Conservation (phyloP, 2,329 filamentous ascomycete species). For the Alternaria atra region DNA sequence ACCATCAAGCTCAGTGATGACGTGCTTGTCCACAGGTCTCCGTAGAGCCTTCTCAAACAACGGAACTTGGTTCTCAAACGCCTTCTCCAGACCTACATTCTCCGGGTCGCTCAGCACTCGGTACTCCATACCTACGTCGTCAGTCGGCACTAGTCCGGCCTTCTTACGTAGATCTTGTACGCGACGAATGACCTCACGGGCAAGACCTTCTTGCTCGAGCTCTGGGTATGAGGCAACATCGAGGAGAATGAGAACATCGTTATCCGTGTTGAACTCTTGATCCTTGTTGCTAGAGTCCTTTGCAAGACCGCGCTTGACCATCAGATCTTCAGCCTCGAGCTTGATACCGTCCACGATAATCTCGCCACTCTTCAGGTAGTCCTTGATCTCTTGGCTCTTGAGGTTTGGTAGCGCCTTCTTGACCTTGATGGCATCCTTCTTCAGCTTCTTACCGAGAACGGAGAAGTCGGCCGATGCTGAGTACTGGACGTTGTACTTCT, state of each 20-base stretch:
- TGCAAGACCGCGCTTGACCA: constrained; percentile 80
- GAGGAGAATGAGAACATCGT: constrained; percentile 91
- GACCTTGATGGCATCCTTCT: constrained; percentile 91
- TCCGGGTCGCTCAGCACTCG: constrained; percentile 81
- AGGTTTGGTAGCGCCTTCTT: constrained; percentile 87
- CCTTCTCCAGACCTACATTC: constrained; percentile 73
- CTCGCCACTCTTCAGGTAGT: constrained; percentile 75
- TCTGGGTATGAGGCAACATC: constrained; percentile 84
- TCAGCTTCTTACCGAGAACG: constrained; percentile 93
- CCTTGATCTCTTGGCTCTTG: constrained; percentile 80
- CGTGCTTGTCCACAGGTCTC: constrained; percentile 76
- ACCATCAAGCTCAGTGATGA: constrained; percentile 67
- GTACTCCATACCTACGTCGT: constrained; percentile 97
- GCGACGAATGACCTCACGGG: constrained; percentile 90
- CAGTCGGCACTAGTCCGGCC: constrained; percentile 86
- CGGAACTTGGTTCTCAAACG: constrained; percentile 72
- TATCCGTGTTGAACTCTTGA: constrained; percentile 86
- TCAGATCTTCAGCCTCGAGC: constrained; percentile 82
- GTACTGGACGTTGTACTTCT: constrained; percentile 91
- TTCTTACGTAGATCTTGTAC: constrained; percentile 95
- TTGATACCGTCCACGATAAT: constrained; percentile 87
- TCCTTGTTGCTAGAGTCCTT: constrained; percentile 75
- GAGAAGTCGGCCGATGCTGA: constrained; percentile 92
- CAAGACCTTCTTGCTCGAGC: constrained; percentile 86
- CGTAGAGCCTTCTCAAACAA: constrained; percentile 80